Percentiles rank a stretch among this genome's conserved stretches.
phyloP scores from a whole-genome alignment of 441 rosid species.

The Mallotus repandus region DNA sequence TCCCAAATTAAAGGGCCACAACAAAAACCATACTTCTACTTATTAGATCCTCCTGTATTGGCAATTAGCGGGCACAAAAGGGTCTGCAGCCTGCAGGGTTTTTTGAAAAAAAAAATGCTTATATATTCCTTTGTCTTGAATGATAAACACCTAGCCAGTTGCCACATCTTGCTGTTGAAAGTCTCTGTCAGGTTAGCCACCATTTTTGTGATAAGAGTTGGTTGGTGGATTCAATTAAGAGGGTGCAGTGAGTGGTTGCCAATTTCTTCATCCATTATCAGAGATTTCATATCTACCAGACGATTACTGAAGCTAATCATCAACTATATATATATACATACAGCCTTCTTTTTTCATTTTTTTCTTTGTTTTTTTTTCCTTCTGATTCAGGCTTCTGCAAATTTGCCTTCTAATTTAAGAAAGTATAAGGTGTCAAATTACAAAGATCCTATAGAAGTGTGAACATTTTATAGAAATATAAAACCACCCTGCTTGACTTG shows the following conservation, averaged over 20 bases:
- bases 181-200: constrained; percentile 15
- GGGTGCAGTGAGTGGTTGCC: constrained; percentile 16
- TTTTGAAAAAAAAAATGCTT: not conserved
- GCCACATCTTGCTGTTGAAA: not conserved
- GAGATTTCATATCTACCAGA: constrained; percentile 6
- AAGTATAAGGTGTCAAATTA: not conserved
- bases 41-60: not conserved
- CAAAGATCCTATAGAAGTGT: not conserved
- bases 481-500: not conserved
- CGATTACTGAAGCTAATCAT: not conserved
- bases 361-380: not conserved
- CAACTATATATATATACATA: too few relatives aligned
- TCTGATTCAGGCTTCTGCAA: constrained; percentile 7
- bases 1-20: too few relatives aligned
- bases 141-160: not conserved
- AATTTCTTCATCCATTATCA: constrained; percentile 1
- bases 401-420: constrained; percentile 19
- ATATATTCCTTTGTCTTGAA: not conserved
- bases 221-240: constrained; percentile 29
- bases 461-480: not conserved
- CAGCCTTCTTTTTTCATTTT: not conserved
- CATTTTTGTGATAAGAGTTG: constrained; percentile 7
- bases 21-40: not conserved
- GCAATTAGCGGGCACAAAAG: not conserved
- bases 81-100: not conserved